These are phyloP conservation scores for Skeletonema costatum DNA, from an alignment of 108 stramenopile genomes.

Conservation along the genomic window DNA sequence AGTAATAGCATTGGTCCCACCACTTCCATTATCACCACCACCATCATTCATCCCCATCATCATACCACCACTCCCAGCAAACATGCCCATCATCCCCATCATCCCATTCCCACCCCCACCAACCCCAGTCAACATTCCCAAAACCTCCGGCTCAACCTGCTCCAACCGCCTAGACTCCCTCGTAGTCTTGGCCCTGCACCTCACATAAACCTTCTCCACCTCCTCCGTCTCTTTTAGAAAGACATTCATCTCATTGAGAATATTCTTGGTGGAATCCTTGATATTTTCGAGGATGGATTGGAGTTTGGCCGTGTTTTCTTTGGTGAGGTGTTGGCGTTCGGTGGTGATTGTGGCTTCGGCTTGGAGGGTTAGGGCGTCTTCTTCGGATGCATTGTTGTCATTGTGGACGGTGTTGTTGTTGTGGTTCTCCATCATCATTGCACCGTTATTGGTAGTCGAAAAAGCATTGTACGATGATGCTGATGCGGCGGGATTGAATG, in stretches of 20 bases:
- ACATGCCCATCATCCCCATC: constrained; percentile 4
- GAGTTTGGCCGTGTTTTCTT: constrained; percentile 35
- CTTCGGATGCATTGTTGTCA: background rate
- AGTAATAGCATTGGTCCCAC: background rate
- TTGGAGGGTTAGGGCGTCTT: constrained; percentile 18
- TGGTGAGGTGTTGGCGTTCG: constrained; percentile 21
- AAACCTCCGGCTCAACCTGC: constrained; percentile 59
- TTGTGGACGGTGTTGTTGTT: background rate
- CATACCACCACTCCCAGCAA: background rate
- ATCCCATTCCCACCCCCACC: constrained; percentile 16
- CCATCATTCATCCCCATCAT: no score
- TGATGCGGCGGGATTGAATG: background rate
- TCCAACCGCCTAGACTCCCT: constrained; percentile 55
- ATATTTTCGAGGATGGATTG: constrained; percentile 24
- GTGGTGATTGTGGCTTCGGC: constrained; percentile 5
- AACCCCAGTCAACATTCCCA: no score
- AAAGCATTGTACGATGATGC: background rate
- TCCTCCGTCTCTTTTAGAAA: constrained; percentile 44
- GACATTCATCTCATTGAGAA: constrained; percentile 50
- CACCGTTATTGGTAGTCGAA: no score
- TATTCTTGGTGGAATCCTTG: constrained; percentile 37
- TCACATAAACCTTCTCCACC: constrained; percentile 37
- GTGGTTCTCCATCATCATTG: background rate
- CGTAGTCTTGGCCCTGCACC: constrained; percentile 41
- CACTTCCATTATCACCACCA: background rate